Conservation (phyloP, 441 rosid genomes). For the Francoa sonchifolia region DNA sequence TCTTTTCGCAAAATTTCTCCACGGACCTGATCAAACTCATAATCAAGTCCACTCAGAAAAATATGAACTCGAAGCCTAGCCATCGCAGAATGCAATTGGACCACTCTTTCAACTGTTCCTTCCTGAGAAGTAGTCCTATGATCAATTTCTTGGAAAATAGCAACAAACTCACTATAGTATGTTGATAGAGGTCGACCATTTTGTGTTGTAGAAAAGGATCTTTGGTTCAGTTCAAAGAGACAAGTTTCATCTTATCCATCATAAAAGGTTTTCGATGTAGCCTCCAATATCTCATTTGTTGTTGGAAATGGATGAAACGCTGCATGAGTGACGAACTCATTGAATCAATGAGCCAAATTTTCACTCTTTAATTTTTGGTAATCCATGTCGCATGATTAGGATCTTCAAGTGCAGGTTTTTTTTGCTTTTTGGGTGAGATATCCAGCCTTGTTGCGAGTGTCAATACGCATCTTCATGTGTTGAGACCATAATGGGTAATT, state of each 20-base stretch:
- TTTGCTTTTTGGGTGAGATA: neutral
- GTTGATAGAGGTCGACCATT: constrained; percentile 2
- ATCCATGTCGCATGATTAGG: neutral
- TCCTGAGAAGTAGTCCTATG: neutral
- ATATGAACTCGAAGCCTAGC: constrained; percentile 8
- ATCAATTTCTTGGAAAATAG: constrained; percentile 10
- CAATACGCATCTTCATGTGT: constrained; percentile 9
- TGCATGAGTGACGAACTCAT: constrained; percentile 5
- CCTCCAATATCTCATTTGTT: constrained; percentile 1
- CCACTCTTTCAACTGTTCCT: neutral
- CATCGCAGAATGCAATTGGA: neutral
- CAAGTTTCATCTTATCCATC: constrained; percentile 3
- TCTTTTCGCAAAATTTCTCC: neutral
- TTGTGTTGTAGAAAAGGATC: neutral
- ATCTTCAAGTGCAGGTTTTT: neutral
- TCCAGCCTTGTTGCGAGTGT: neutral
- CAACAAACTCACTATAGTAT: constrained; percentile 9
- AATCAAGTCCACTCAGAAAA: constrained; percentile 1
- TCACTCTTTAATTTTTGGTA: constrained; percentile 4
- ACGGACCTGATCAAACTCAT: constrained; percentile 4
- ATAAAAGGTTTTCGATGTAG: constrained; percentile 6
- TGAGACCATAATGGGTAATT: no score
- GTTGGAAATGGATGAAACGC: neutral
- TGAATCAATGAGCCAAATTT: constrained; percentile 3
- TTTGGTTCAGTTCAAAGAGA: constrained; percentile 6